Base-by-base conservation (phyloP, 139 green algal genomes). In the Micromonas pusilla region DNA sequence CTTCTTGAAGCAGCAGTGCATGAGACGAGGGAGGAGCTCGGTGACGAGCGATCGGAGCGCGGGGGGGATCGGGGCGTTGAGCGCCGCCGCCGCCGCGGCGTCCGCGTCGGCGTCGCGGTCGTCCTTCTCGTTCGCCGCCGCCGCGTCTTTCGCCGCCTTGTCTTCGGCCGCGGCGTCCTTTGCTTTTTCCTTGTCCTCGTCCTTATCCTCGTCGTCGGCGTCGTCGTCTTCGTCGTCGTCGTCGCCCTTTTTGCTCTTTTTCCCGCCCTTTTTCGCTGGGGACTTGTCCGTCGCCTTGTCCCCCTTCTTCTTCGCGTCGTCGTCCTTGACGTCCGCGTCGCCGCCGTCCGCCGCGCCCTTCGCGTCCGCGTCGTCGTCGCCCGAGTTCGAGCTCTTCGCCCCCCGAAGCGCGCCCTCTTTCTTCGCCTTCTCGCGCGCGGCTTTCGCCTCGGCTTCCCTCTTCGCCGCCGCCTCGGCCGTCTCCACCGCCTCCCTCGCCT, bases 1-100 rank as follows among this genome's bases (percentile, higher is more conserved):
- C 65, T 91, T 89, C 16, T 90, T 88, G 68, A 93, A 96, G 85
- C 94, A 97, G 54, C 72, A 82, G 81, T 97, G 89, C 79, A 97
- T 75, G 37, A 97, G 72, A 13, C 91, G 87, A 1, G 83, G 82
- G 32, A 94, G 63, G 33, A 98, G 82, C 62, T 93, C 85, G 28
- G 95, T 86, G 16, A 97, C 73, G 25, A 96, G 84, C 4, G 81
- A 32, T 5, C 89, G 65, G 13, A 72, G 31, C 68, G 28, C 39
- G 26, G 3, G 82, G 21, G 3, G 82, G 65, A 9, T 70, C 65
- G 45, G 45, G 45, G 16, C 45, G 45, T 23, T 16, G 45, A 57
- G 45, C 45, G 45, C 66, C 30, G 78, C 32, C 32, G 26, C 38
- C 21, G 81, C 84, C 31, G 71, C 53, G 62, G 52, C 82, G 2